Percentiles rank a stretch among this genome's conserved stretches.
phyloP scores from a whole-genome alignment of 2,329 filamentous ascomycete species.

The Trichoderma semiorbis region DNA sequence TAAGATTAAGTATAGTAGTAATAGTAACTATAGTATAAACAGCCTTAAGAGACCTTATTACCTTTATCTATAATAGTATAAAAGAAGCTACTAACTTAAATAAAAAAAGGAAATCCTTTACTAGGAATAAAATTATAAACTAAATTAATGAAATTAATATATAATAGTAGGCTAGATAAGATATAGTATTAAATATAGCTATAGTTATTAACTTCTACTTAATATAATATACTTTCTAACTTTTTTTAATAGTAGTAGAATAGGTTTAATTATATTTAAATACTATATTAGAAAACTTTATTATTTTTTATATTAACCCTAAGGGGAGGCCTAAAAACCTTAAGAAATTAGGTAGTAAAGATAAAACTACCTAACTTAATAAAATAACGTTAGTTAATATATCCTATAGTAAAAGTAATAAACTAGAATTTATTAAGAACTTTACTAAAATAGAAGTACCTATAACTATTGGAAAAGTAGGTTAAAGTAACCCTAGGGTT shows the following conservation, averaged over 20 bases:
- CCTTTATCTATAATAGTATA: neutral
- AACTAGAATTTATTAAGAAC: rapidly evolving
- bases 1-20: neutral
- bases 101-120: neutral
- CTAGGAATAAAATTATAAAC: neutral
- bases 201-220: neutral
- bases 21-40: too few species aligned
- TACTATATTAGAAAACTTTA: too few species aligned
- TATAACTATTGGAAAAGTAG: neutral
- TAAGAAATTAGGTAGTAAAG: too few species aligned
- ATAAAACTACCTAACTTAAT: too few species aligned
- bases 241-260: neutral
- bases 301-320: too few species aligned
- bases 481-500: neutral
- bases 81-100: neutral
- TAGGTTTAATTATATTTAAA: neutral
- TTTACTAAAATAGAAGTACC: neutral
- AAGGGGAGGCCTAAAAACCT: too few species aligned
- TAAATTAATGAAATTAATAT: neutral
- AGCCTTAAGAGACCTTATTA: neutral
- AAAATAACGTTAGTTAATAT: neutral
- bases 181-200: neutral
- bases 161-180: neutral
- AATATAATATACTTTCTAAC: neutral
- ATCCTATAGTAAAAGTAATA: neutral